Evolutionary conservation across 2,329 filamentous ascomycete species (phyloP), one percentile per base, ranked within the genome.

Genomic region (Didymella segeticola): DNA sequence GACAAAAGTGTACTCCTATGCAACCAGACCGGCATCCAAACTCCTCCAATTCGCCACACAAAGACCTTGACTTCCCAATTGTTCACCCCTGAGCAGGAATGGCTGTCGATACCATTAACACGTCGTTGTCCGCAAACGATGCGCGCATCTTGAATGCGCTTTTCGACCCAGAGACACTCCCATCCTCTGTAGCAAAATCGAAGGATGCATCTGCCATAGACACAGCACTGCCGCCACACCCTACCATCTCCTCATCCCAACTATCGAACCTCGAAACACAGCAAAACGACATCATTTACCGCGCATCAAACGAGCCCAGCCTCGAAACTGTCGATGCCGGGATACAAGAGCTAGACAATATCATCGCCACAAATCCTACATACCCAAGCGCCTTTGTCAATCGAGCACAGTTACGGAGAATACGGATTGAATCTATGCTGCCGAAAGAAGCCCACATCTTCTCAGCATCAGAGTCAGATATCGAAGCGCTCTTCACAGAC

Each of bases 331-430:
- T 72, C 29, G 52, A 64, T 5, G 39, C 53, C 11, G 67, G 63
- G 15, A 60, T 70, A 3, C 20, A 23, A 9, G 72, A 77, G 5
- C 76, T 93, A 5, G 79, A 81, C 25, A 68, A 73, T 2, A 78
- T 91, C 26, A 83, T 91, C 33, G 66, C 77, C 2, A 73, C 82
- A 20, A 70, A 85, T 47, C 87, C 89, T 3, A 73, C 77, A 26
- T 93, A 93, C 72, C 88, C 89, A 19, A 90, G 87, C 58, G 88
- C 86, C 5, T 83, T 85, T 53, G 89, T 91, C 70, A 93, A 93
- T 73, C 82, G 89, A 43, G 89, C 87, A 2, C 90, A 93, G 71
- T 81, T 87, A 8, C 64, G 83, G 25, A 78, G 88, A 19, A 78
- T 87, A 41, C 74, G 86, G 7, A 37, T 50, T n/a, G 53, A 56